These are phyloP conservation scores for Pyronema omphalodes DNA, from an alignment of 495 filamentous ascomycete species.

Conservation along the genomic window DNA sequence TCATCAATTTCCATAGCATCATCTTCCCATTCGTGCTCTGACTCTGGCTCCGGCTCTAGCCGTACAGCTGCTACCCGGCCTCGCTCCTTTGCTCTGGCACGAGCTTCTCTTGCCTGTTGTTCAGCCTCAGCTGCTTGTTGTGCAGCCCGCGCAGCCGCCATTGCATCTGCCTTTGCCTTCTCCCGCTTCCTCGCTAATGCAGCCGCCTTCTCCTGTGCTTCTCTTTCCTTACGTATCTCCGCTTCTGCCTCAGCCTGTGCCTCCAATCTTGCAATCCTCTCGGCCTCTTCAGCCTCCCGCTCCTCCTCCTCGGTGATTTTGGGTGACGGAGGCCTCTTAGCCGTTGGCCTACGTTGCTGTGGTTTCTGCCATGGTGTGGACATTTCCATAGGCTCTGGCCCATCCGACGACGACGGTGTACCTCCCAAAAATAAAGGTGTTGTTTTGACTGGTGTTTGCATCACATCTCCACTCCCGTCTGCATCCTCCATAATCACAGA, in stretches of 20 bases:
- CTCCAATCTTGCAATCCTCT: neutral
- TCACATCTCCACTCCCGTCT: too few relatives aligned
- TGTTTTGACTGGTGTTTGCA: too few relatives aligned
- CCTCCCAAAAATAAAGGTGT: too few relatives aligned
- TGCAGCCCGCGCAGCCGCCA: neutral
- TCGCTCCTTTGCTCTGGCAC: neutral
- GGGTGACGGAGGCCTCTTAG: neutral
- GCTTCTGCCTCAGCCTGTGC: conserved; percentile 1
- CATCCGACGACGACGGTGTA: neutral
- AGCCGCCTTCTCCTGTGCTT: neutral
- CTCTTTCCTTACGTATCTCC: neutral
- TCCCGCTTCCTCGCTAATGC: neutral
- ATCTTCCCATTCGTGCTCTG: neutral
- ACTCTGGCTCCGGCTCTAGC: neutral
- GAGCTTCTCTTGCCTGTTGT: neutral
- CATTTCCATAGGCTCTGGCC: neutral
- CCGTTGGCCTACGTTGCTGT: neutral
- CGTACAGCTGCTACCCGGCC: neutral
- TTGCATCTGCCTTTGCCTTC: neutral
- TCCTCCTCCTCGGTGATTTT: conserved; percentile 1
- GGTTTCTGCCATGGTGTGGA: neutral
- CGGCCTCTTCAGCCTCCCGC: conserved; percentile 2
- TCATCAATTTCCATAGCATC: neutral
- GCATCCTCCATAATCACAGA: too few relatives aligned
- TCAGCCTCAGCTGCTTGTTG: neutral